phyloP scores from a whole-genome alignment of 148 eudicot species.

The Salicornia ramosissima region DNA sequence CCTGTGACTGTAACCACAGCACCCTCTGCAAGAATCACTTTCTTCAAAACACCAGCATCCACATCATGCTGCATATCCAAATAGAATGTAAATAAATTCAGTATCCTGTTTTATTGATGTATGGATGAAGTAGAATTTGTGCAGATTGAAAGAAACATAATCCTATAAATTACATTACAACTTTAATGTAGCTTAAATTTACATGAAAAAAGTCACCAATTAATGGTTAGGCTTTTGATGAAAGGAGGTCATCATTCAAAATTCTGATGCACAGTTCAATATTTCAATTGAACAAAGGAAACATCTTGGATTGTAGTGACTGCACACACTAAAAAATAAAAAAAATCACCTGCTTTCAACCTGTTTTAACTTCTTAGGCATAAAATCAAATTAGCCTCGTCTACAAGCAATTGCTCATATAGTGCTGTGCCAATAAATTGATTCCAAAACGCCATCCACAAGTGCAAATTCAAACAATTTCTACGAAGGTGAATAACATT shows the following conservation, averaged over 20 bases:
- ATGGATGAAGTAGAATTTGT: neutral
- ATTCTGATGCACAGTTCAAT: too few relatives aligned
- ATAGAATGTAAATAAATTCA: neutral
- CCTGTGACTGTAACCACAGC: slow-evolving; percentile 91
- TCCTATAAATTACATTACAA: neutral
- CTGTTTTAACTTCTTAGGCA: neutral
- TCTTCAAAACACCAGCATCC: slow-evolving; percentile 80
- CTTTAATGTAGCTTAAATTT: too few relatives aligned
- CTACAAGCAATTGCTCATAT: neutral
- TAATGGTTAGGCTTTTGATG: too few relatives aligned
- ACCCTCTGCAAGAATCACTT: slow-evolving; percentile 81
- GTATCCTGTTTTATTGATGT: neutral
- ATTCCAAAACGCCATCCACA: too few relatives aligned
- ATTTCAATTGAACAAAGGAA: neutral
- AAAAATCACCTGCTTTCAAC: neutral
- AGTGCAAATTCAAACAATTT: too few relatives aligned
- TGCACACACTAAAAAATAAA: neutral
- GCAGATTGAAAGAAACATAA: neutral
- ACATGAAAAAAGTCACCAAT: too few relatives aligned
- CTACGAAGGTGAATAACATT: too few relatives aligned
- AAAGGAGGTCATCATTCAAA: too few relatives aligned
- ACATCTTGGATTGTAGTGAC: neutral
- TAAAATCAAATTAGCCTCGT: neutral
- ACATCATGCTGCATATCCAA: slow-evolving; percentile 69
- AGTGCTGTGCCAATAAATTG: too few relatives aligned